Evolutionary conservation across 1,284 basidiomycete species (phyloP).

Genomic region (Ganoderma sinense): DNA sequence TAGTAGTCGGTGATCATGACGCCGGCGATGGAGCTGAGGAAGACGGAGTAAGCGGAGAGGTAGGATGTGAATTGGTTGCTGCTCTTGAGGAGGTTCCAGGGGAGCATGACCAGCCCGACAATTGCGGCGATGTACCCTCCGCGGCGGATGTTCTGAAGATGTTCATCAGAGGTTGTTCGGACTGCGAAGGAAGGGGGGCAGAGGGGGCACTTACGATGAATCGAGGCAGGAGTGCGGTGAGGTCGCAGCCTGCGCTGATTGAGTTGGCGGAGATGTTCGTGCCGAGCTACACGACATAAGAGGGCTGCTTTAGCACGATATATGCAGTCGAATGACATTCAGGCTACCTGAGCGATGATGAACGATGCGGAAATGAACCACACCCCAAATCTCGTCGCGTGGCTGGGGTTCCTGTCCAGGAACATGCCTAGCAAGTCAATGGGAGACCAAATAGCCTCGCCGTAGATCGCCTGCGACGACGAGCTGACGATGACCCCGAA

Average conservation of each 20-base stretch:
- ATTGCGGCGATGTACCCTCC: constrained; percentile 84
- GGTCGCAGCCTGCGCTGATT: constrained; percentile 85
- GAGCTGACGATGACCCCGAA: constrained; percentile 88
- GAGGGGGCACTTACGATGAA: constrained; percentile 64
- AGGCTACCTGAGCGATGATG: constrained; percentile 69
- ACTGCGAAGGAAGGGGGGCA: neutral
- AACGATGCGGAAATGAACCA: constrained; percentile 84
- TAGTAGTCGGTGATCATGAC: constrained; percentile 91
- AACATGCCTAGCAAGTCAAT: constrained; percentile 77
- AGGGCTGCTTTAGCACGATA: too few species aligned
- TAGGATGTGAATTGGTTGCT: constrained; percentile 86
- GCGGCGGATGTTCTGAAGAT: constrained; percentile 76
- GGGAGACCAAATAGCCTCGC: constrained; percentile 83
- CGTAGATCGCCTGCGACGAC: constrained; percentile 80
- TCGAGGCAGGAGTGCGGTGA: constrained; percentile 82
- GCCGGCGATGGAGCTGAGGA: constrained; percentile 82
- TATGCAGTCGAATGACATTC: too few species aligned
- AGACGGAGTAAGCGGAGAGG: constrained; percentile 85
- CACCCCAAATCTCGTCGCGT: constrained; percentile 72
- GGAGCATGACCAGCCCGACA: constrained; percentile 78
- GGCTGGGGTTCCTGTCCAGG: constrained; percentile 69
- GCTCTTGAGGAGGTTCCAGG: constrained; percentile 83
- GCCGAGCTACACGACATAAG: constrained; percentile 41
- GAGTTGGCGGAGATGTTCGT: constrained; percentile 89
- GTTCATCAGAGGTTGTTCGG: neutral